Percentiles rank a stretch among this genome's conserved stretches.
Conservation (phyloP, 441 rosid species). For the Gossypium schwendimanii region DNA sequence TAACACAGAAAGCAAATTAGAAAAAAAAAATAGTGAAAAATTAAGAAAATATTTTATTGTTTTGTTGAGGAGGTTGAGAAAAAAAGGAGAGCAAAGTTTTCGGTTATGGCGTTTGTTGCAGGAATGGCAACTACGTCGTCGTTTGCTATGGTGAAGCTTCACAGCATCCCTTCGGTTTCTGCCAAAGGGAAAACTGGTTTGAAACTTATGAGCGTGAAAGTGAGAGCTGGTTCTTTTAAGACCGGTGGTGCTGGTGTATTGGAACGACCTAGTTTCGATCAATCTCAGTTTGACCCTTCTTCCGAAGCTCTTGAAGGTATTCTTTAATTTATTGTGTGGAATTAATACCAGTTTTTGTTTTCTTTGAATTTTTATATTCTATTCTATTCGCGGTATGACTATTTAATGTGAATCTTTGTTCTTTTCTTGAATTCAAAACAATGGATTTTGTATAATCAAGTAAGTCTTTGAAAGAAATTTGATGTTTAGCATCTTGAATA, state of each 20-base stretch:
- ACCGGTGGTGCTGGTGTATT: constrained; percentile 22
- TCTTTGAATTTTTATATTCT: not conserved
- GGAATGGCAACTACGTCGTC: not conserved
- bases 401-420: not conserved
- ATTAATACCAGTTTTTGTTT: not conserved
- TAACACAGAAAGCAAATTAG: not conserved
- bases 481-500: not conserved
- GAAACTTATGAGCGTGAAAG: not conserved
- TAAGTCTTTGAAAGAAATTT: not conserved
- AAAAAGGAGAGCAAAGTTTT: not conserved
- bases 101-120: constrained; percentile 8
- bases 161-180: not conserved
- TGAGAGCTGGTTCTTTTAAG: constrained; percentile 14
- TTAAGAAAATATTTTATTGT: too few species aligned
- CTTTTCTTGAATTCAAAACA: not conserved
- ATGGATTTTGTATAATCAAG: not conserved
- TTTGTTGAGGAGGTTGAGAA: not conserved
- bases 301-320: constrained; percentile 24
- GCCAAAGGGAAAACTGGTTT: not conserved
- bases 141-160: not conserved
- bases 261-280: constrained; percentile 24
- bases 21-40: not conserved
- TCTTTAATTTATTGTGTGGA: not conserved
- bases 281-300: constrained; percentile 23
- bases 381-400: not conserved